phyloP scores from a whole-genome alignment of 2,329 filamentous ascomycete genomes.

The Aureobasidium sp. region DNA sequence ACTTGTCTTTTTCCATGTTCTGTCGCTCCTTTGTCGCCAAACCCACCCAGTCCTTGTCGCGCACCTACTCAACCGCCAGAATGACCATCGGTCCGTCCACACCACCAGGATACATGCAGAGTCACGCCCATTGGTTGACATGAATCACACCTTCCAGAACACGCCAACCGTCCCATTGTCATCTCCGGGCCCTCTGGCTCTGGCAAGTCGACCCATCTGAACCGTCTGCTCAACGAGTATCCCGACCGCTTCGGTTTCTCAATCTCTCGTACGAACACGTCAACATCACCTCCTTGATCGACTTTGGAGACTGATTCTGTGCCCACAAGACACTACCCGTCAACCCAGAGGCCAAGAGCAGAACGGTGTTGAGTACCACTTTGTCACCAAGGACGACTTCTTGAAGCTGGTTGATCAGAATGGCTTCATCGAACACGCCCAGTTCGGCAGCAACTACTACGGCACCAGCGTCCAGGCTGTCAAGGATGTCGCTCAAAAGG shows the following conservation, averaged over 20 bases:
- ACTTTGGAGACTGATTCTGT: neutral
- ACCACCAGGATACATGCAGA: neutral
- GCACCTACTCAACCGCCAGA: neutral
- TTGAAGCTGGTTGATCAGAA: slow-evolving; percentile 55
- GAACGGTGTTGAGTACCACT: slow-evolving; percentile 75
- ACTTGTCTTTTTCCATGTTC: neutral
- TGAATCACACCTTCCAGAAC: slow-evolving; percentile 3
- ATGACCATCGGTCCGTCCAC: slow-evolving; percentile 2
- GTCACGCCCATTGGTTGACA: neutral
- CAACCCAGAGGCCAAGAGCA: slow-evolving; percentile 64
- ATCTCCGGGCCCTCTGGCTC: slow-evolving; percentile 73
- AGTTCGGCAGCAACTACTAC: slow-evolving; percentile 80
- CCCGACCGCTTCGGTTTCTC: slow-evolving; percentile 57
- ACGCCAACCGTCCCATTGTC: slow-evolving; percentile 48
- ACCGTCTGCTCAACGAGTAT: slow-evolving; percentile 58
- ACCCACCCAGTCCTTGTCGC: neutral
- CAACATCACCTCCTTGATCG: neutral
- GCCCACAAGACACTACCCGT: slow-evolving; percentile 54
- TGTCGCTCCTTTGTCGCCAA: neutral
- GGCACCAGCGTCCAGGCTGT: slow-evolving; percentile 77
- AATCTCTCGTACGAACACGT: slow-evolving; percentile 39
- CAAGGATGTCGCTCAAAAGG: slow-evolving; percentile 59
- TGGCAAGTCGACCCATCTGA: slow-evolving; percentile 73
- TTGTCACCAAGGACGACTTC: slow-evolving; percentile 58
- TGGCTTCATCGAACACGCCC: slow-evolving; percentile 79